Evolutionary conservation across 1,284 basidiomycete genomes (phyloP), one percentile per base, ranked within the genome.

Genomic region (Erythrobasidium hasegawianum): DNA sequence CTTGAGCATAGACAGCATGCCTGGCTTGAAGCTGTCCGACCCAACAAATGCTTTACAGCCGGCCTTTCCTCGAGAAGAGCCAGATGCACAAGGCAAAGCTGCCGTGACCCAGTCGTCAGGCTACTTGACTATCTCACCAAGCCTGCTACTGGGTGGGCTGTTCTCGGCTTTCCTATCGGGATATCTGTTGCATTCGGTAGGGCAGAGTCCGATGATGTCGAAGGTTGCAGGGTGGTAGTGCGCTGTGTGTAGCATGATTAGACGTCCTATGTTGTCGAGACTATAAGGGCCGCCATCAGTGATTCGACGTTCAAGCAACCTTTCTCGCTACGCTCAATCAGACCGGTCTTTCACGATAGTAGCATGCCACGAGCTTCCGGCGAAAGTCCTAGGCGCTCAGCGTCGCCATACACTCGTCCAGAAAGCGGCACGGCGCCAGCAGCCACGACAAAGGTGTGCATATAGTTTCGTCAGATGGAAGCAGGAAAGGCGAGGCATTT

Each of bases 1-100:
- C 4, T 54, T 60, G 13, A 61, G 57, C 9, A 61, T 72, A 33
- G 71, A 72, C 41, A 69, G 70, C 0, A 60, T 72, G 18, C 70
- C 70, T 2, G 71, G 70, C 1, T 38, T 70, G 22, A 56, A 40
- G 11, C 10, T 57, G 1, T 65, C 59, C 11, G 56, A 65, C 47
- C 33, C 50, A 5, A 55, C 62, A 2, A 58, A 33, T 1, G 54
- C 62, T 2, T 33, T 65, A 16, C 27, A 47, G 16, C 61, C 61
- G 24, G 53, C 61, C n/a, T 64, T 64, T 26, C 47, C 55, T 41
- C 53, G 55, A 2, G 9, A 64, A 18, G 39, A 40, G 14, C 18
- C 29, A 22, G 29, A 49, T 18, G 45, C n/a, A 5, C n/a, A 47
- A 18, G 22, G 45, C 22, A 24, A 41, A 43, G 50, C 22, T 27